A percentile compares a stretch with the other conserved stretches of the same genome.
phyloP scores from a whole-genome alignment of 2,329 filamentous ascomycete species.

The Ophiostoma populinum region DNA sequence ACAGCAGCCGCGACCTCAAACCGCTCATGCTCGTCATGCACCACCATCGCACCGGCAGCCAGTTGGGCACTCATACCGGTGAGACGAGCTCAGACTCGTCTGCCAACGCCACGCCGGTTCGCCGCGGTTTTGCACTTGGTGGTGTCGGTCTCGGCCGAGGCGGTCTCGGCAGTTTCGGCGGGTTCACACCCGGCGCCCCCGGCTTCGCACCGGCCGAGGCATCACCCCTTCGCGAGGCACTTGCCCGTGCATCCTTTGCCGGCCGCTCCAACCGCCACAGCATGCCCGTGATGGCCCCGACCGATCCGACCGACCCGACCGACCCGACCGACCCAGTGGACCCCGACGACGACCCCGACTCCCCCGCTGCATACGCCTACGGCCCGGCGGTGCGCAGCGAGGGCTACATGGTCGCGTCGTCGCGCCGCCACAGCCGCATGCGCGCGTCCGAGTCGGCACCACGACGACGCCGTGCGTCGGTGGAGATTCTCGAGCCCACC shows the following conservation, averaged over 20 bases:
- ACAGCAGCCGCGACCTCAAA: slow-evolving; percentile 51
- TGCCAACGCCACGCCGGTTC: slow-evolving; percentile 5
- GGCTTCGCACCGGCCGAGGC: too few species aligned
- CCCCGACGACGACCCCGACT: not conserved
- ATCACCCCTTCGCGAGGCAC: slow-evolving; percentile 11
- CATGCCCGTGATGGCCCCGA: slow-evolving; percentile 9
- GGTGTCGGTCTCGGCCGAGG: slow-evolving; percentile 1
- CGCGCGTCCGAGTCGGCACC: slow-evolving; percentile 1
- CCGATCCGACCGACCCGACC: too few species aligned
- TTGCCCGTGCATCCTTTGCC: slow-evolving; percentile 8
- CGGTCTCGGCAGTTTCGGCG: not conserved
- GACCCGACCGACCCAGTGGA: too few species aligned
- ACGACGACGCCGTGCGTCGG: not conserved
- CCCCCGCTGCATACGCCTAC: not conserved
- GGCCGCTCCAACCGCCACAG: slow-evolving; percentile 8
- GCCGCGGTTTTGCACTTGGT: slow-evolving; percentile 5
- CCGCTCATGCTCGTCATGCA: slow-evolving; percentile 56
- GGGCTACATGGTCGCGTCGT: not conserved
- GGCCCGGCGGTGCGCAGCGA: slow-evolving; percentile 3
- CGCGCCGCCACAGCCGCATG: not conserved
- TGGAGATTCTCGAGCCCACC: not conserved
- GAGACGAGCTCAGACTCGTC: too few species aligned
- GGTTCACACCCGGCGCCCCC: slow-evolving; percentile 11
- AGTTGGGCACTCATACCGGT: too few species aligned
- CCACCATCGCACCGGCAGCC: slow-evolving; percentile 29